These are phyloP conservation scores for Phytophthora pluvialis DNA, from an alignment of 352 stramenopile species.

Conservation along the genomic window DNA sequence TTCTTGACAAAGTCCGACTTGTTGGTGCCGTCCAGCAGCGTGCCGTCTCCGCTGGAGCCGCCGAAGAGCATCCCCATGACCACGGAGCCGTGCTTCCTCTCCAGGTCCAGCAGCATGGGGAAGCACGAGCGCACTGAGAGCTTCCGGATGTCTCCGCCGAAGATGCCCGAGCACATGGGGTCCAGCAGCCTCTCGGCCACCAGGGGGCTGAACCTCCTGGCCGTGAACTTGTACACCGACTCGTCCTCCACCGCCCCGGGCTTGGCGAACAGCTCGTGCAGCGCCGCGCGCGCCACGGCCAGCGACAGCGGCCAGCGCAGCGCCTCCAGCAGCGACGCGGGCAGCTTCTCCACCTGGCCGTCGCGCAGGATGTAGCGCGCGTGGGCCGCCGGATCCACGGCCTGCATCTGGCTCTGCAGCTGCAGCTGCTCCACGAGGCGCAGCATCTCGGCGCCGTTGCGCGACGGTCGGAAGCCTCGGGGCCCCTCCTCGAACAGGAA, in stretches of 20 bases:
- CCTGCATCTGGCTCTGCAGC: conserved; percentile 69
- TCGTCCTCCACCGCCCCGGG: conserved; percentile 62
- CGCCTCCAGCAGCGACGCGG: conserved; percentile 56
- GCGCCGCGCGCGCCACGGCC: conserved; percentile 57
- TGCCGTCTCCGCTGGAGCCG: conserved; percentile 33
- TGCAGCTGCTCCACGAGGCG: conserved; percentile 80
- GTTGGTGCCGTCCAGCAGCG: conserved; percentile 65
- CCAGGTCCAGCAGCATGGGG: conserved; percentile 75
- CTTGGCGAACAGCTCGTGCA: conserved; percentile 71
- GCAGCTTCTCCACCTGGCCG: conserved; percentile 81
- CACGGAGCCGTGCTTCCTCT: conserved; percentile 79
- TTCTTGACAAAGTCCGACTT: conserved; percentile 79
- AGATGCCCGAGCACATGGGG: conserved; percentile 86
- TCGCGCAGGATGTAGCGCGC: conserved; percentile 80
- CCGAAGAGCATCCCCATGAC: conserved; percentile 78
- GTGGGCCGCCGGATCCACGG: conserved; percentile 64
- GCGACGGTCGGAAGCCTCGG: conserved; percentile 83
- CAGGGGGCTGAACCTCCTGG: conserved; percentile 75
- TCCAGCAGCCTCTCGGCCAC: conserved; percentile 84
- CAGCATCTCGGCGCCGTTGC: conserved; percentile 87
- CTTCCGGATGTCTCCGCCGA: conserved; percentile 81
- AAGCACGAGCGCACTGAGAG: conserved; percentile 88
- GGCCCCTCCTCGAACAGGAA: conserved; percentile 89
- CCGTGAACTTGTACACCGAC: conserved; percentile 83
- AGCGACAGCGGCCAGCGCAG: conserved; percentile 69